These are phyloP conservation scores for Eucalyptus grandis DNA, from an alignment of 345 rosid genomes.

Conservation along the genomic window DNA sequence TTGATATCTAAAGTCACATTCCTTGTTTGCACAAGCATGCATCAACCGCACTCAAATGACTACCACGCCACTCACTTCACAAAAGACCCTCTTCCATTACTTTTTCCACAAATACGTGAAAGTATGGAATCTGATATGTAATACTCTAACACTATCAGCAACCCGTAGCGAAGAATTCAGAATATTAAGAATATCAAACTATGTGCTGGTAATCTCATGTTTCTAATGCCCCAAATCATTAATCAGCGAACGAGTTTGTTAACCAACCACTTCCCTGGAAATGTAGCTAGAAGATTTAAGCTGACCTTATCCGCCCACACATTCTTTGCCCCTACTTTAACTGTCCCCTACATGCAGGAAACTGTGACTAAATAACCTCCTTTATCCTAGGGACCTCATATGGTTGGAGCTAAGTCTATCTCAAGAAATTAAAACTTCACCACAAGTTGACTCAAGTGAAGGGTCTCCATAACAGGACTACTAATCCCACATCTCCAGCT, in stretches of 20 bases:
- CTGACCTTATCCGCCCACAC: background rate
- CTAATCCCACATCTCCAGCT: background rate
- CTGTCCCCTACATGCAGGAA: background rate
- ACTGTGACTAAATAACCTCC: background rate
- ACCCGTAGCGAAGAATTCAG: too few relatives aligned
- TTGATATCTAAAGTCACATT: too few relatives aligned
- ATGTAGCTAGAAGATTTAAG: background rate
- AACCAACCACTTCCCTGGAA: background rate
- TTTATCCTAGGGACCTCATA: background rate
- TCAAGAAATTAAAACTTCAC: background rate
- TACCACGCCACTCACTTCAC: background rate
- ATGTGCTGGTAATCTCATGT: too few relatives aligned
- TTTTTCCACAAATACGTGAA: background rate
- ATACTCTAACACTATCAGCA: too few relatives aligned
- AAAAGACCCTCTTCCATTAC: background rate
- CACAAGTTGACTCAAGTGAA: background rate
- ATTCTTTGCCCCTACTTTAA: too few relatives aligned
- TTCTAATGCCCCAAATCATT: too few relatives aligned
- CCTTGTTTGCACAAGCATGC: background rate
- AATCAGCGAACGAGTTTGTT: too few relatives aligned
- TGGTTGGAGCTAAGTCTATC: background rate
- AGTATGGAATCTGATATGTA: too few relatives aligned
- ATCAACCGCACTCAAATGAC: background rate
- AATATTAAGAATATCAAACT: too few relatives aligned
- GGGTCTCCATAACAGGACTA: background rate